Evolutionary conservation across 768 basidiomycete species (phyloP).

Genomic region (Mycena galericulata): DNA sequence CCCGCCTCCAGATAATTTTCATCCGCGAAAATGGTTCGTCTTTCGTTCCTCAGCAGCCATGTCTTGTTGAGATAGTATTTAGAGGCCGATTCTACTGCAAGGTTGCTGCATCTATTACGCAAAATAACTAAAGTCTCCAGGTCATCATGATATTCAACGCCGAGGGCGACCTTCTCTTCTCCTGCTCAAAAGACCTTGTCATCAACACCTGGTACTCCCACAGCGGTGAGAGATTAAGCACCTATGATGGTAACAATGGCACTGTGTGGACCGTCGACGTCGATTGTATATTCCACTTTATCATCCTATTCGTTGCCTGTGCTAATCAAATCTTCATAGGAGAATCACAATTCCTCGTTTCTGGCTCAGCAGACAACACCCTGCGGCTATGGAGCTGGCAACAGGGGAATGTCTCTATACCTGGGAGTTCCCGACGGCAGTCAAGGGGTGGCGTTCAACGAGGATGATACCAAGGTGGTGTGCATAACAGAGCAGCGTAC

Average conservation of each 20-base stretch:
- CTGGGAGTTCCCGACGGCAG: slow-evolving; percentile 99
- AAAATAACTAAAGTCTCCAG: slow-evolving; percentile 51
- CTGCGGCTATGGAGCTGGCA: slow-evolving; percentile 89
- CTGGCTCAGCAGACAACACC: slow-evolving; percentile 95
- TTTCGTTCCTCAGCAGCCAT: background rate
- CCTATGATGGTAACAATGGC: slow-evolving; percentile 96
- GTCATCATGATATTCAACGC: slow-evolving; percentile 98
- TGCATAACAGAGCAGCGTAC: no score
- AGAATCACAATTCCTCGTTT: slow-evolving; percentile 86
- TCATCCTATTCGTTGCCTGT: slow-evolving; percentile 48
- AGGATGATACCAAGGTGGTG: slow-evolving; percentile 87
- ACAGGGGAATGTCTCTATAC: slow-evolving; percentile 93
- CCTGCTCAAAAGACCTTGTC: no score
- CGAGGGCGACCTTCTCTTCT: no score
- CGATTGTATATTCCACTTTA: no score
- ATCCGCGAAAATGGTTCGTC: slow-evolving; percentile 22
- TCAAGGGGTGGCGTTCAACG: slow-evolving; percentile 95
- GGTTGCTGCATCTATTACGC: slow-evolving; percentile 49
- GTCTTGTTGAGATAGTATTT: no score
- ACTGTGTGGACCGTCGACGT: slow-evolving; percentile 97
- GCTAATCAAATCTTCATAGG: slow-evolving; percentile 52
- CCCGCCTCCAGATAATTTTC: background rate
- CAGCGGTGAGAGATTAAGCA: slow-evolving; percentile 97
- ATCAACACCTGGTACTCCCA: slow-evolving; percentile 99
- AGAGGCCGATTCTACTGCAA: slow-evolving; percentile 79